Conservation (phyloP, 305 asterid genomes). For the Fraxinus sp. region DNA sequence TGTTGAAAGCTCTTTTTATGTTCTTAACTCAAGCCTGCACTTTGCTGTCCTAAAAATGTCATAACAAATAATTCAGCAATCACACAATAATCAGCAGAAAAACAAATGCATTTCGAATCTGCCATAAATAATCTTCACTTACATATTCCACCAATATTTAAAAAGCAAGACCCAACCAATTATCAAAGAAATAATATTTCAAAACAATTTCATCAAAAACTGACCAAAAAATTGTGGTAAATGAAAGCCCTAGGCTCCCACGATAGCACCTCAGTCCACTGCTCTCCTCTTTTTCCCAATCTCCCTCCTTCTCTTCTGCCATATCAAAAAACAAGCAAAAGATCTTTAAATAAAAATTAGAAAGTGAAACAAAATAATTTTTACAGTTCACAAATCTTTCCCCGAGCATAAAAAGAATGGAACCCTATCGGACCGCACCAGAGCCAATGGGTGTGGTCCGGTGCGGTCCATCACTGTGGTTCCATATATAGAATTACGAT, state of each 20-base stretch:
- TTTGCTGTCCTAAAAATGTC: neutral
- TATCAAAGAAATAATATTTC: neutral
- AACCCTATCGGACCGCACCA: neutral
- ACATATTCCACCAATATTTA: neutral
- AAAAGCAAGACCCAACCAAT: neutral
- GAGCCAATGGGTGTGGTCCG: neutral
- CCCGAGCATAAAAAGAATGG: neutral
- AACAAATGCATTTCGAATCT: neutral
- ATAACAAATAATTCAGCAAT: neutral
- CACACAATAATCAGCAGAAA: neutral
- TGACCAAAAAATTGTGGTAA: conserved; percentile 75
- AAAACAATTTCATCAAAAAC: conserved; percentile 15
- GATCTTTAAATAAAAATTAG: neutral
- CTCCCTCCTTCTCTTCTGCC: conserved; percentile 46
- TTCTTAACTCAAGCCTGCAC: neutral
- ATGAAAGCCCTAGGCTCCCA: conserved; percentile 56
- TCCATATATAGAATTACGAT: neutral
- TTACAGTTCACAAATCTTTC: neutral
- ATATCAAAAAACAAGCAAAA: conserved; percentile 11
- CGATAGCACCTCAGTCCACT: conserved; percentile 73
- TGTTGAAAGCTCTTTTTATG: neutral
- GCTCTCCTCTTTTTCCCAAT: conserved; percentile 56
- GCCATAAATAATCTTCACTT: neutral
- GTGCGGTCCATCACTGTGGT: neutral
- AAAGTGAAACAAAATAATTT: neutral